These are phyloP conservation scores for Allomyces arbusculus DNA, from an alignment of 192 early-diverging fungal species.

Conservation along the genomic window DNA sequence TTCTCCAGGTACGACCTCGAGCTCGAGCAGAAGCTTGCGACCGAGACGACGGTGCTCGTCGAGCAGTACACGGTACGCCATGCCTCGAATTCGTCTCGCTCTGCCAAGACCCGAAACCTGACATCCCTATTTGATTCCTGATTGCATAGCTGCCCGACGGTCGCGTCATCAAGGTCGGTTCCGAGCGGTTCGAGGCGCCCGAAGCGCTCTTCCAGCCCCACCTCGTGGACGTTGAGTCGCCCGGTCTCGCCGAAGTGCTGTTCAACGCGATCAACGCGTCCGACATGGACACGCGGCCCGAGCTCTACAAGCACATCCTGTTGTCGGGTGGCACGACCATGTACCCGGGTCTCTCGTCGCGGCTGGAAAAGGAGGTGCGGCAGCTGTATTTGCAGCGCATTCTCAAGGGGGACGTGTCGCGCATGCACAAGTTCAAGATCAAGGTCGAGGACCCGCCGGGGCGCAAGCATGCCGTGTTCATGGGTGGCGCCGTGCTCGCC, in stretches of 20 bases:
- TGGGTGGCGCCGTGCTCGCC: conserved; percentile 89
- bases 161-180: conserved; percentile 92
- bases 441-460: conserved; percentile 93
- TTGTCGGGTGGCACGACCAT: conserved; percentile 96
- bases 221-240: conserved; percentile 82
- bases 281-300: conserved; percentile 76
- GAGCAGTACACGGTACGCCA: conserved; percentile 69
- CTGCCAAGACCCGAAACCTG: neutral
- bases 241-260: conserved; percentile 81
- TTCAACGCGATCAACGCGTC: conserved; percentile 80
- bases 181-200: conserved; percentile 93
- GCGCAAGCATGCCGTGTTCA: conserved; percentile 95
- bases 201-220: conserved; percentile 98
- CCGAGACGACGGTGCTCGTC: conserved; percentile 89
- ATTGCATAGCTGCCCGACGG: conserved; percentile 91
- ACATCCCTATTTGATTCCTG: neutral
- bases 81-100: neutral
- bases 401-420: conserved; percentile 56
- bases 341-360: conserved; percentile 92
- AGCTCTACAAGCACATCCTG: conserved; percentile 94
- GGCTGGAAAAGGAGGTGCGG: conserved; percentile 95
- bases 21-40: conserved; percentile 80
- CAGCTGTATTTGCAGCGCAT: conserved; percentile 84
- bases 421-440: conserved; percentile 83
- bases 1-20: conserved; percentile 70